Base-by-base conservation (phyloP, 495 filamentous ascomycete species). In the Penicillium psychrofluorescens region DNA sequence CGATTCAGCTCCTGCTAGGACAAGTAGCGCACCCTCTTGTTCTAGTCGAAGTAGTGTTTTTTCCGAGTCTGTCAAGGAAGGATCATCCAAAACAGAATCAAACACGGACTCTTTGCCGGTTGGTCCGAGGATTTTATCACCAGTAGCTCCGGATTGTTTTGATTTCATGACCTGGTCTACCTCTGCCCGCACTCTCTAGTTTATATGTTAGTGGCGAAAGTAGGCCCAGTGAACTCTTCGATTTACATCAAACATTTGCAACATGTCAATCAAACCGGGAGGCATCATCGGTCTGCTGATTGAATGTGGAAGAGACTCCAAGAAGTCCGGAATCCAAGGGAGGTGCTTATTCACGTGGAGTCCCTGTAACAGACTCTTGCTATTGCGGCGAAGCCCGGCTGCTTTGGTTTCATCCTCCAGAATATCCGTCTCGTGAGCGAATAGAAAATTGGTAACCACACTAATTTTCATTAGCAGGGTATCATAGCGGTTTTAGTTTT, bases 331-430 rank as follows among this genome's bases (percentile, higher is more conserved):
- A 38, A 70, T 52, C 58, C 56, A 66, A 28, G 64, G 60, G 44
- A 70, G 59, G 43, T 67, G 66, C 46, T 66, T 60, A 50, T 70
- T 70, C 37, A 70, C 27, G 43, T 67, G 54, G 44, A 64, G 51
- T 34, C 62, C 66, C 44, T 57, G 44, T 30, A 70, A 44, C 32
- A 70, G 56, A 40, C 59, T 47, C 22, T 53, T 48, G 55, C 59
- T 62, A 49, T 67, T 65, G 28, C 59, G 41, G 14, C 63, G 55
- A 41, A 59, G 37, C 32, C 41, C 61, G 29, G 56, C 59, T 34
- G 65, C 55, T 38, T 61, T 55, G 32, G 33, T 41, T 49, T 63
- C 56, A 48, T 67, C 57, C 16, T 51, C 57, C 33, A 70, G 60
- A 22, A 53, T 37, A 44, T 67, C 45, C 33, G 41, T 50, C 44